Conservation (phyloP, 78 protist genomes). For the Dictyostelium purpureum region DNA sequence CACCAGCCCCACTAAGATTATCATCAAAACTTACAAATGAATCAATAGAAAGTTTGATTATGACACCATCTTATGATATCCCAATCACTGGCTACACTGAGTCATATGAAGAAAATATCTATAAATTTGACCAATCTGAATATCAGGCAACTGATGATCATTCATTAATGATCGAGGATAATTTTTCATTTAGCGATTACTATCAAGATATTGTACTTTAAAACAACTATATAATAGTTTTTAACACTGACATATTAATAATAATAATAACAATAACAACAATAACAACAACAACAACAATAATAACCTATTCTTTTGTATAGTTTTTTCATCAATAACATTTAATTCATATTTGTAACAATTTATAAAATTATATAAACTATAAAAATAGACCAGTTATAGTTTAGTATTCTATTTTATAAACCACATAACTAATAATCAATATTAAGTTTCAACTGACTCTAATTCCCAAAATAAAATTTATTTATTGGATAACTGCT, state of each 20-base stretch:
- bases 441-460: not conserved
- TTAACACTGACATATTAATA: no score
- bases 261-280: not conserved
- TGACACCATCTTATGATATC: conserved; percentile 59
- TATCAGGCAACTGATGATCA: not conserved
- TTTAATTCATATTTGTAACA: no score
- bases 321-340: no score
- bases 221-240: not conserved
- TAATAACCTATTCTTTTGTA: not conserved
- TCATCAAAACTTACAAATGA: conserved; percentile 7
- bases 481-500: not conserved
- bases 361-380: no score
- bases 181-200: conserved; percentile 36
- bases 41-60: conserved; percentile 29
- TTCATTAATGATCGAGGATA: conserved; percentile 27
- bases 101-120: conserved; percentile 8
- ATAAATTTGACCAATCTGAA: not conserved
- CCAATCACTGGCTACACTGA: conserved; percentile 3
- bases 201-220: conserved; percentile 5
- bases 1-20: conserved; percentile 28
- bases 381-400: not conserved
- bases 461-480: no score
- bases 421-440: no score
- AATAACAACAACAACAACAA: not conserved
- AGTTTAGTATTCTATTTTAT: not conserved